Percentiles rank a stretch among this genome's conserved stretches.
Conservation (phyloP, 2,329 filamentous ascomycete genomes). For the Pseudocercospora fuligena region DNA sequence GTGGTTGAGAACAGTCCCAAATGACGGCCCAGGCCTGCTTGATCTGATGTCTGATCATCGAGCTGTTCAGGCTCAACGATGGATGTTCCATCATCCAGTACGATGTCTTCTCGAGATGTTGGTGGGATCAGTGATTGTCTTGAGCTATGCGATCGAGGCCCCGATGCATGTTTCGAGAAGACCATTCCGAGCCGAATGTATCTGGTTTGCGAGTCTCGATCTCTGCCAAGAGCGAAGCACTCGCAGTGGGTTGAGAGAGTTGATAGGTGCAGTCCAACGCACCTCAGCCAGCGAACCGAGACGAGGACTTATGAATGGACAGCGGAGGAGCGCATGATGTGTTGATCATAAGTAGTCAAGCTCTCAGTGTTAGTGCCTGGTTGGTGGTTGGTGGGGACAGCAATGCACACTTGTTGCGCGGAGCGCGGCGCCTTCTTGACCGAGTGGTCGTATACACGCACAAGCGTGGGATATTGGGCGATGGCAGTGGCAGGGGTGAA, state of each 20-base stretch:
- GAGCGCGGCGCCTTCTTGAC: too few relatives aligned
- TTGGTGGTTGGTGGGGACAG: too few relatives aligned
- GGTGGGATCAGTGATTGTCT: neutral
- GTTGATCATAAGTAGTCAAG: neutral
- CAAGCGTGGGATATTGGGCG: neutral
- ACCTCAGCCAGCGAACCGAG: neutral
- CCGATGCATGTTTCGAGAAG: neutral
- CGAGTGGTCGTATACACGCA: too few relatives aligned
- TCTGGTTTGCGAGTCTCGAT: neutral
- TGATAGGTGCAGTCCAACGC: too few relatives aligned
- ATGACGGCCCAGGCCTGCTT: constrained; percentile 22
- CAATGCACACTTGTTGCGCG: too few relatives aligned
- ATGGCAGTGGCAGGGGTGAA: neutral
- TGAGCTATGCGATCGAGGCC: neutral
- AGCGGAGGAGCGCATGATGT: neutral
- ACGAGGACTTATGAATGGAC: neutral
- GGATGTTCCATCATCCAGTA: neutral
- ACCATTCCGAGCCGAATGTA: neutral
- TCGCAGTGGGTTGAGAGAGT: neutral
- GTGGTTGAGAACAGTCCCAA: constrained; percentile 26
- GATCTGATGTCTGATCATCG: neutral
- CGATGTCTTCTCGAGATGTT: neutral
- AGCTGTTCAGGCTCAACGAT: neutral
- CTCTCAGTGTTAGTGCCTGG: too few relatives aligned
- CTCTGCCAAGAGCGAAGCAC: neutral